These are phyloP conservation scores for Rhizophlyctis rosea DNA, from an alignment of 192 early-diverging fungal genomes.

Conservation along the genomic window DNA sequence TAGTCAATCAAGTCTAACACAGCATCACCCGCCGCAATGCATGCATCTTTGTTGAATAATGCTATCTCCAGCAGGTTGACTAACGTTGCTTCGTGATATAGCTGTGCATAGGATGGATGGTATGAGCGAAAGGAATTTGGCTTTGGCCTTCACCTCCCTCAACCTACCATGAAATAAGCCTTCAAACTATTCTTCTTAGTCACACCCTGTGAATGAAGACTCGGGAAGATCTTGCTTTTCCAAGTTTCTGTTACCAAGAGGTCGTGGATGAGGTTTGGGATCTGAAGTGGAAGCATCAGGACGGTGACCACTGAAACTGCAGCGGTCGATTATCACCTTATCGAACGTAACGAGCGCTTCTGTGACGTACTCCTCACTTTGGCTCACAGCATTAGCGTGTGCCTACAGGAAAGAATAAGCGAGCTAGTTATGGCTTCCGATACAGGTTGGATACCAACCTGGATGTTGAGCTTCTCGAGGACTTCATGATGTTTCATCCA, in stretches of 20 bases:
- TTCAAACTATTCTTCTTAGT: conserved; percentile 23
- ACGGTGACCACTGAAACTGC: conserved; percentile 4
- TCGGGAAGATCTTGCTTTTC: conserved; percentile 43
- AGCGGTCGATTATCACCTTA: conserved; percentile 28
- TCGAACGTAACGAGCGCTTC: conserved; percentile 33
- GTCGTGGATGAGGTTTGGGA: conserved; percentile 36
- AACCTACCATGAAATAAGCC: conserved; percentile 45
- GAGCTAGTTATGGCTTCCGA: not conserved
- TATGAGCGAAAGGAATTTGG: not conserved
- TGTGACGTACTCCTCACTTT: conserved; percentile 46
- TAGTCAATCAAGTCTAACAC: conserved; percentile 48
- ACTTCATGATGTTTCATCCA: conserved; percentile 49
- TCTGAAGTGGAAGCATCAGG: conserved; percentile 11
- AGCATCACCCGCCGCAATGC: conserved; percentile 25
- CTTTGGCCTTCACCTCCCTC: not conserved
- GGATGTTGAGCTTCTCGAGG: conserved; percentile 47
- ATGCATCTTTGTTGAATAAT: conserved; percentile 33
- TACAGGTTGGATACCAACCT: conserved; percentile 17
- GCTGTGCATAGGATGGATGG: conserved; percentile 18
- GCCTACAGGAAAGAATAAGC: conserved; percentile 18
- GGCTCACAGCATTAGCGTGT: conserved; percentile 37
- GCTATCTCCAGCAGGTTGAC: conserved; percentile 52
- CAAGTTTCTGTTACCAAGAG: conserved; percentile 43
- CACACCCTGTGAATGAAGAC: conserved; percentile 17
- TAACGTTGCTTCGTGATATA: conserved; percentile 51